A percentile compares a stretch with the other conserved stretches of the same genome.
These are phyloP conservation scores for Porcisia deanei DNA, from an alignment of 208 protist species.

Conservation along the genomic window DNA sequence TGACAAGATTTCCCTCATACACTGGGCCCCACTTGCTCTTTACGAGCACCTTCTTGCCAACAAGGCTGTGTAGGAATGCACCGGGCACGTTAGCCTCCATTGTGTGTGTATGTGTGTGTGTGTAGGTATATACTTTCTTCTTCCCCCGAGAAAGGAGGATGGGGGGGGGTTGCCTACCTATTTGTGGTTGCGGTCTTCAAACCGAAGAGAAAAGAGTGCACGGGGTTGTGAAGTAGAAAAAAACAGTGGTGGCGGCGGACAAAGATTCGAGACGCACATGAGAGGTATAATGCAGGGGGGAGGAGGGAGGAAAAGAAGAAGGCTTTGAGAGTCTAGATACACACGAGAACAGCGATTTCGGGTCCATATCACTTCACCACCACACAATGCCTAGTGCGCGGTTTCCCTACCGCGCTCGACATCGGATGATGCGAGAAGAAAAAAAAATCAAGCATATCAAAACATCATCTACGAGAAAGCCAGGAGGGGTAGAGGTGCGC, in stretches of 20 bases:
- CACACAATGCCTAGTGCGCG: neutral
- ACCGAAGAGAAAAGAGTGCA: too few relatives aligned
- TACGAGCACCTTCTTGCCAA: slow-evolving; percentile 94
- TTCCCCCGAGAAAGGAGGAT: neutral
- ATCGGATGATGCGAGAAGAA: neutral
- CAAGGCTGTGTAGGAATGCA: slow-evolving; percentile 93
- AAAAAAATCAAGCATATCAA: neutral
- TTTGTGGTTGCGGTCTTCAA: neutral
- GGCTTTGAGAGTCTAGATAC: neutral
- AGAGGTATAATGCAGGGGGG: neutral
- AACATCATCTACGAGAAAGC: neutral
- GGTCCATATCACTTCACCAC: neutral
- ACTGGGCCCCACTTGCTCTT: slow-evolving; percentile 99
- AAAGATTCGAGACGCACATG: neutral
- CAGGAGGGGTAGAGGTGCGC: neutral
- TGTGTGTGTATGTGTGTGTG: neutral
- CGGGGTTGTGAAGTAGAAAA: neutral
- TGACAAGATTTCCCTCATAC: slow-evolving; percentile 96
- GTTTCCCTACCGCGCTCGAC: neutral
- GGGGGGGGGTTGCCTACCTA: too few relatives aligned
- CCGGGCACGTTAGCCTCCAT: slow-evolving; percentile 80
- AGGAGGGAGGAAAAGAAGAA: neutral
- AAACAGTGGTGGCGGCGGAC: neutral
- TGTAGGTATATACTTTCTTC: neutral
- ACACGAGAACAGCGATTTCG: neutral